Evolutionary conservation across 2,329 filamentous ascomycete genomes (phyloP).

Genomic region (Sporothrix dimorphospora): DNA sequence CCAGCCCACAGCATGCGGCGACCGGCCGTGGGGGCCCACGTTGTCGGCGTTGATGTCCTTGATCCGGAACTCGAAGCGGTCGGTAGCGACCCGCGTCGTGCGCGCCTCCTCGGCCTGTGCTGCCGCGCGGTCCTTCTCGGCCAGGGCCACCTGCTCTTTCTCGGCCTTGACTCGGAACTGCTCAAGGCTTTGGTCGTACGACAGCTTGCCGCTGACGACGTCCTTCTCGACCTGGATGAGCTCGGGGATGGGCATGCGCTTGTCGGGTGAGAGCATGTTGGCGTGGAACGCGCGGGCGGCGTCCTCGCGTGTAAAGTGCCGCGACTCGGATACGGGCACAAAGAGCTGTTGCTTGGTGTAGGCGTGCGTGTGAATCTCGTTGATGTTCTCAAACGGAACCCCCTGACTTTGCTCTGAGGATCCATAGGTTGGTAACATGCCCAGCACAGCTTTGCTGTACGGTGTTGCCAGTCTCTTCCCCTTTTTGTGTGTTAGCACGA

Average conservation of each 20-base stretch:
- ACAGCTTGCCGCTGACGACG: constrained; percentile 43
- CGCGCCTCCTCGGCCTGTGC: constrained; percentile 45
- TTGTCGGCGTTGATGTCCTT: constrained; percentile 60
- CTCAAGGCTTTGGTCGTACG: constrained; percentile 28
- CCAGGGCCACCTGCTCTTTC: constrained; percentile 25
- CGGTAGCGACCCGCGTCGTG: constrained; percentile 52
- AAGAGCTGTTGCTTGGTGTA: constrained; percentile 67
- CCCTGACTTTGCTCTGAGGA: constrained; percentile 52
- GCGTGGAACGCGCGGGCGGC: constrained; percentile 67
- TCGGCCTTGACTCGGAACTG: constrained; percentile 44
- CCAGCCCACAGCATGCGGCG: constrained; percentile 58
- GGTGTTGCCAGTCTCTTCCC: constrained; percentile 74
- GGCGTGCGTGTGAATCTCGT: constrained; percentile 66
- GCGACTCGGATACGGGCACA: constrained; percentile 64
- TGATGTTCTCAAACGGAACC: constrained; percentile 61
- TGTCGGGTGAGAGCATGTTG: constrained; percentile 62
- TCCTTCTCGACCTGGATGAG: constrained; percentile 60
- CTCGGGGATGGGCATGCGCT: constrained; percentile 64
- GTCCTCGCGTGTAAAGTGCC: constrained; percentile 65
- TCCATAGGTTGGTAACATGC: constrained; percentile 77
- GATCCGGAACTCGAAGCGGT: constrained; percentile 63
- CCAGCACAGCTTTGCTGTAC: constrained; percentile 74
- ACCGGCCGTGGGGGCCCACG: constrained; percentile 58
- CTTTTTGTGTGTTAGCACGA: constrained; percentile 49
- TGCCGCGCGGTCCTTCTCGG: constrained; percentile 39